Percentiles rank a stretch among this genome's conserved stretches.
Evolutionary conservation across 306 rosid genomes (phyloP).

Genomic region (Potentilla sterilis): DNA sequence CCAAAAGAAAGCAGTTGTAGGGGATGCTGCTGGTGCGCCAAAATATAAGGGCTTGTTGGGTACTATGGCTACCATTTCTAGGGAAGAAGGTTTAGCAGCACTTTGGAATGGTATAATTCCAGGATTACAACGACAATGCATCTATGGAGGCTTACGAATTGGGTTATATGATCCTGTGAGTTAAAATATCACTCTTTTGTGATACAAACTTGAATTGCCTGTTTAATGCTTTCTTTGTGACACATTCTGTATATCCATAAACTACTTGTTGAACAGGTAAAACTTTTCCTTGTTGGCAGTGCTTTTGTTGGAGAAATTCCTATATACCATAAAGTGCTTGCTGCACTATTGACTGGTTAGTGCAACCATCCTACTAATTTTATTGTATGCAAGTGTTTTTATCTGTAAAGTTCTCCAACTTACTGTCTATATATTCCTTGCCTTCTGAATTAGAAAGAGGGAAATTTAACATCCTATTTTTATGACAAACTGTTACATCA

Average conservation of each 20-base stretch:
- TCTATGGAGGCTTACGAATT: conserved; percentile 96
- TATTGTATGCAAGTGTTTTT: conserved; percentile 2
- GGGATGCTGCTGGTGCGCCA: conserved; percentile 48
- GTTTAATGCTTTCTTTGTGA: conserved; percentile 15
- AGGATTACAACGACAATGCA: conserved; percentile 90
- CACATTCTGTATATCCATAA: conserved; percentile 40
- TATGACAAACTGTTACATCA: conserved; percentile 5
- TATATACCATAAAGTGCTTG: conserved; percentile 74
- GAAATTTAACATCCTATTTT: conserved; percentile 10
- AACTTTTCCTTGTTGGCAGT: conserved; percentile 74
- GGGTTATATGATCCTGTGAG: conserved; percentile 98
- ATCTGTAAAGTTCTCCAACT: neutral
- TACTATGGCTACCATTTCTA: conserved; percentile 72
- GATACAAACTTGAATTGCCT: conserved; percentile 21
- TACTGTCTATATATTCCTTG: conserved; percentile 3
- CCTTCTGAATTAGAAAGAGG: neutral
- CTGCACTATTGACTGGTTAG: conserved; percentile 93
- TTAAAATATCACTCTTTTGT: conserved; percentile 30
- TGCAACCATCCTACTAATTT: conserved; percentile 9
- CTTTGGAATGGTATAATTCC: conserved; percentile 95
- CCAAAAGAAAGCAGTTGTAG: conserved; percentile 55
- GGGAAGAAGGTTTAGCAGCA: conserved; percentile 87
- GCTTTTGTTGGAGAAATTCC: conserved; percentile 84
- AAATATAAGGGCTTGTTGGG: conserved; percentile 76
- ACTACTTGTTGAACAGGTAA: conserved; percentile 68